A percentile compares a stretch with the other conserved stretches of the same genome.
These are phyloP conservation scores for Kwoniella botswanensis DNA, from an alignment of 768 basidiomycete genomes.

Conservation along the genomic window DNA sequence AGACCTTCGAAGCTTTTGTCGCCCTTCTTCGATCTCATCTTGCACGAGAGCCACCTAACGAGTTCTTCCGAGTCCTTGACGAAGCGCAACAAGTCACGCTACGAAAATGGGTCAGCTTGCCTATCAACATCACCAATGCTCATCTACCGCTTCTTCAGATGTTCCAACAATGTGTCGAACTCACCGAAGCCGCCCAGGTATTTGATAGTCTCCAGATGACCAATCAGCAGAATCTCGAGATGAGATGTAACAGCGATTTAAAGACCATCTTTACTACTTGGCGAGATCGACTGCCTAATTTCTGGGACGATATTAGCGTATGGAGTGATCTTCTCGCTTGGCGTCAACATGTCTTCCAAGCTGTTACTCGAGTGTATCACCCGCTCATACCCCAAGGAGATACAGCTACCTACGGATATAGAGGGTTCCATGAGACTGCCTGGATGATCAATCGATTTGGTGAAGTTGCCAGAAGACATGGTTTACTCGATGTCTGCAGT, in stretches of 20 bases:
- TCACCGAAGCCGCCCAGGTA: conserved; percentile 88
- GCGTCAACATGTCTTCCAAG: conserved; percentile 97
- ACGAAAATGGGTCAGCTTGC: conserved; percentile 92
- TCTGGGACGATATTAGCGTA: conserved; percentile 95
- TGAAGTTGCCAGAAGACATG: conserved; percentile 96
- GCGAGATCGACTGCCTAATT: conserved; percentile 94
- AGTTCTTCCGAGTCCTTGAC: conserved; percentile 86
- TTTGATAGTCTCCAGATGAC: conserved; percentile 88
- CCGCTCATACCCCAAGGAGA: conserved; percentile 72
- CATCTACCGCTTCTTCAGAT: conserved; percentile 94
- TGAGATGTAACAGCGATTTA: conserved; percentile 83
- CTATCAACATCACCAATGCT: conserved; percentile 81
- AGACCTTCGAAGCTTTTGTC: conserved; percentile 95
- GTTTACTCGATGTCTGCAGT: conserved; percentile 93
- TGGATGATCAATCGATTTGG: conserved; percentile 99
- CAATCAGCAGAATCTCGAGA: conserved; percentile 84
- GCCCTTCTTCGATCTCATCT: conserved; percentile 83
- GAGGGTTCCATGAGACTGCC: conserved; percentile 98
- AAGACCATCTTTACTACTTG: conserved; percentile 96
- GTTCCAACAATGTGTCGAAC: conserved; percentile 98
- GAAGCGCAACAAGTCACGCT: conserved; percentile 96
- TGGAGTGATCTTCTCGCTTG: conserved; percentile 99
- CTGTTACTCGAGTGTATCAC: conserved; percentile 94
- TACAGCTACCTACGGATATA: conserved; percentile 73
- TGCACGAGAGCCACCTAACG: conserved; percentile 73